Conservation (phyloP, 2,329 filamentous ascomycete species). For the Phialemoniopsis sp. region DNA sequence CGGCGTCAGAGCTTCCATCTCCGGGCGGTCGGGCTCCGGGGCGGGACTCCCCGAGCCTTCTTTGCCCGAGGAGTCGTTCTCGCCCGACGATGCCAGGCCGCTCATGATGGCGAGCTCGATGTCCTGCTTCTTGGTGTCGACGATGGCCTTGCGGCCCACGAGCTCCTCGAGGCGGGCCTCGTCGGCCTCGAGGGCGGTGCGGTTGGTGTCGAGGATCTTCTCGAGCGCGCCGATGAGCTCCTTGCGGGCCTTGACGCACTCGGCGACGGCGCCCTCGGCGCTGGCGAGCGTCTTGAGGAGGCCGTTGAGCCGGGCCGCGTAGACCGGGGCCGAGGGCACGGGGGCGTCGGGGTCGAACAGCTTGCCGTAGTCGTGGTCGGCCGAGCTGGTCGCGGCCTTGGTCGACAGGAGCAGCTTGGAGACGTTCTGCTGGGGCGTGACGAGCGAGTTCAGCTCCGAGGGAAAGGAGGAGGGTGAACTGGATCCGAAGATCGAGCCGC, state of each 20-base stretch:
- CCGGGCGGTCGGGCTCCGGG: slow-evolving; percentile 66
- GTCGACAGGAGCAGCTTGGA: slow-evolving; percentile 68
- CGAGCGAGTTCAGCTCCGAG: slow-evolving; percentile 71
- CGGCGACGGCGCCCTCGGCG: slow-evolving; percentile 83
- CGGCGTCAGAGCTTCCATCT: slow-evolving; percentile 82
- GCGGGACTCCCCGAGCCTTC: slow-evolving; percentile 38
- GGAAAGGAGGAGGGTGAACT: slow-evolving; percentile 52
- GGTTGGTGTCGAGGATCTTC: slow-evolving; percentile 73
- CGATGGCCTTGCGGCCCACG: slow-evolving; percentile 60
- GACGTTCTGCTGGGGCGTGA: slow-evolving; percentile 68
- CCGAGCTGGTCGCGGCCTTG: slow-evolving; percentile 63
- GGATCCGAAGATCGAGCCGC: slow-evolving; percentile 65
- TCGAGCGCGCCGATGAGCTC: slow-evolving; percentile 77
- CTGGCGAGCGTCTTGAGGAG: slow-evolving; percentile 85
- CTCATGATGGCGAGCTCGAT: slow-evolving; percentile 91
- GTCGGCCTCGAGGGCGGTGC: slow-evolving; percentile 65
- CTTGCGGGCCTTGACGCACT: slow-evolving; percentile 81
- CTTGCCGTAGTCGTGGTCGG: slow-evolving; percentile 80
- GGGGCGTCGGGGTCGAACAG: slow-evolving; percentile 64
- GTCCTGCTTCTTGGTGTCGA: slow-evolving; percentile 79
- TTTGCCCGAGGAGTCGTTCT: slow-evolving; percentile 44
- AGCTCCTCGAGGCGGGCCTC: slow-evolving; percentile 63
- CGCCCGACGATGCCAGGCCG: slow-evolving; percentile 60
- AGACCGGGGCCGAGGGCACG: slow-evolving; percentile 79
- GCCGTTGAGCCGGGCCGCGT: slow-evolving; percentile 83